These are phyloP conservation scores for Cucurbitaria berberidis DNA, from an alignment of 2,329 filamentous ascomycete species.

Conservation along the genomic window DNA sequence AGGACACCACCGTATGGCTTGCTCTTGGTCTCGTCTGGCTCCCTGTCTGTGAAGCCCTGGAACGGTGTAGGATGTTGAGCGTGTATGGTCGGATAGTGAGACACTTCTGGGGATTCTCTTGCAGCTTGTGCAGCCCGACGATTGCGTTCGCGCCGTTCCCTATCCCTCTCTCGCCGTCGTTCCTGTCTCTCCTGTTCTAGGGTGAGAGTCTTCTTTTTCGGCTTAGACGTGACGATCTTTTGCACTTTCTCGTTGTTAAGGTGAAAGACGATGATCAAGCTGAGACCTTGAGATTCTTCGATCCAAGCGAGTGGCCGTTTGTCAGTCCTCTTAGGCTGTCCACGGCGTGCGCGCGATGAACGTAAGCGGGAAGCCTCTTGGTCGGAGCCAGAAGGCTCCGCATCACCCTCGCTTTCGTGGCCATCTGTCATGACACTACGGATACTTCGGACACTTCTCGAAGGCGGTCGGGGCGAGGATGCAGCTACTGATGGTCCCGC, in stretches of 20 bases:
- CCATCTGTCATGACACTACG: constrained; percentile 35
- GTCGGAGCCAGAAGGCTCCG: constrained; percentile 37
- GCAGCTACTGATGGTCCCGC: constrained; percentile 34
- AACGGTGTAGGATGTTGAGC: constrained; percentile 77
- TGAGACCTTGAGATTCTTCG: constrained; percentile 39
- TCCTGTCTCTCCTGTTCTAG: constrained; percentile 41
- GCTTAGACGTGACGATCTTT: constrained; percentile 64
- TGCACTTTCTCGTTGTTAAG: constrained; percentile 62
- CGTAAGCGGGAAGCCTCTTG: constrained; percentile 37
- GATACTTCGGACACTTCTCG: constrained; percentile 30
- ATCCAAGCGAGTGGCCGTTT: constrained; percentile 46
- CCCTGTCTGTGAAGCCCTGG: constrained; percentile 87
- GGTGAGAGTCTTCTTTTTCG: constrained; percentile 56
- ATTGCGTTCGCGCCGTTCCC: constrained; percentile 53
- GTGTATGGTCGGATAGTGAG: constrained; percentile 66
- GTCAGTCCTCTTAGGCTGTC: constrained; percentile 41
- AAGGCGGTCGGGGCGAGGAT: constrained; percentile 37
- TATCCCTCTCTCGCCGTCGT: constrained; percentile 41
- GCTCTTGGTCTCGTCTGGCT: constrained; percentile 84
- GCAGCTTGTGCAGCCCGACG: constrained; percentile 53
- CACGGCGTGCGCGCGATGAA: constrained; percentile 42
- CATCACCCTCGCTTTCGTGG: constrained; percentile 37
- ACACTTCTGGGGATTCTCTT: constrained; percentile 50
- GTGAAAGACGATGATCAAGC: constrained; percentile 44
- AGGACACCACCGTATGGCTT: constrained; percentile 97